phyloP scores from a whole-genome alignment of 2,329 filamentous ascomycete species.

The Paecilomyces formosus region DNA sequence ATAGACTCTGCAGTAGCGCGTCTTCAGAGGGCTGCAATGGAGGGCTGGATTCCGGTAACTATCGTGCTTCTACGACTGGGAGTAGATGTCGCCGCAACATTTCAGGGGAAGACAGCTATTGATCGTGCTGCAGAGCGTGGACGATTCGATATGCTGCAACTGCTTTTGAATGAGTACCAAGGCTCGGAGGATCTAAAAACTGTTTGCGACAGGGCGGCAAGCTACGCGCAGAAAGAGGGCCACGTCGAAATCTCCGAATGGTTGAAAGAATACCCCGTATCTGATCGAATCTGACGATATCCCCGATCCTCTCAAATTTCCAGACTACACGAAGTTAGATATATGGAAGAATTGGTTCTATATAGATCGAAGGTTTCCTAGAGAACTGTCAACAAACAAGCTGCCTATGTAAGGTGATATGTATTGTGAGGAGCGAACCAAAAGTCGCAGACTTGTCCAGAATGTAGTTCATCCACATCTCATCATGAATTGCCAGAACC shows the following conservation, averaged over 20 bases:
- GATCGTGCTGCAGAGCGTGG: conserved; percentile 6
- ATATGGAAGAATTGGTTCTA: too few relatives aligned
- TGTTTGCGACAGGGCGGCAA: conserved; percentile 2
- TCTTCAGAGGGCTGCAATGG: neutral
- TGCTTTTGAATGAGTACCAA: conserved; percentile 14
- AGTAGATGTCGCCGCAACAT: neutral
- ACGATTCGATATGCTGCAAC: conserved; percentile 18
- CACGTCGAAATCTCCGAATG: conserved; percentile 6
- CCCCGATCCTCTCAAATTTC: too few relatives aligned
- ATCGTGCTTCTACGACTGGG: neutral
- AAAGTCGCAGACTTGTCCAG: too few relatives aligned
- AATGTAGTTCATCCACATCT: too few relatives aligned
- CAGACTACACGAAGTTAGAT: too few relatives aligned
- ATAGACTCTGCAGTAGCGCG: neutral
- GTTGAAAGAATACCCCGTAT: conserved; percentile 7
- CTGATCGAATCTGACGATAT: too few relatives aligned
- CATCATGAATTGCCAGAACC: too few relatives aligned
- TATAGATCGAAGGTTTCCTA: too few relatives aligned
- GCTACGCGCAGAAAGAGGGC: neutral
- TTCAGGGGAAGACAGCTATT: conserved; percentile 5
- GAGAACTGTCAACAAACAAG: too few relatives aligned
- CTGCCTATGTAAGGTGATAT: too few relatives aligned
- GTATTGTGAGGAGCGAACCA: too few relatives aligned
- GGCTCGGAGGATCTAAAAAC: conserved; percentile 2
- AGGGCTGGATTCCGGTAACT: neutral